Evolutionary conservation across 345 rosid species (phyloP), one percentile per base, ranked within the genome.

Genomic region (Bruguiera parviflora): DNA sequence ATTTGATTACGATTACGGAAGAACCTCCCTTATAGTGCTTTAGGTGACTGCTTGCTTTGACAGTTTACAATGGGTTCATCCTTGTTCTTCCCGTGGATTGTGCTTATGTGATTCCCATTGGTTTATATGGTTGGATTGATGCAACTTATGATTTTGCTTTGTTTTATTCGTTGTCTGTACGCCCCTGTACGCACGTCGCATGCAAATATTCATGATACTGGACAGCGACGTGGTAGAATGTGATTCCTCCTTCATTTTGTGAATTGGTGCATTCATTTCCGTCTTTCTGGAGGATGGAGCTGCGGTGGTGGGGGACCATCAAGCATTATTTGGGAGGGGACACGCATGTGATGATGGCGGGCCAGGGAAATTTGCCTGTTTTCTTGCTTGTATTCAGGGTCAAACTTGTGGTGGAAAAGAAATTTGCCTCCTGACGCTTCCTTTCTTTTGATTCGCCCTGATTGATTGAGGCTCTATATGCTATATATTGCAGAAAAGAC

Each of bases 171-270:
- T 69, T 75, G 82, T 79, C 89, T 68, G 52, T 9, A 66, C 69
- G 79, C 67, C 13, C 65, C 21, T 76, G 84, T 75, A 53, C 61
- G 64, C 64, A 74, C 72, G 56, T 75, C 61, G 75, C 85, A 73
- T 79, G 82, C 82, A 63, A 73, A 79, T 79, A 35, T 80, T 78
- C 49, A 62, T 76, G 19, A 64, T 39, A 19, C 2, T 20, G 67
- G 76, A 81, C 53, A 69, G 79, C 43, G 81, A 77, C 63, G 70
- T 52, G 53, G 61, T 77, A 8, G 43, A 2, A 58, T 35, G 35
- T 6, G 24, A 39, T 64, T 56, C 58, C 33, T 59, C 25, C n/a
- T 43, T 16, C 31, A 39, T 62, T 29, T 25, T 27, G 32, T 69
- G 63, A 33, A 58, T 33, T 47, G 49, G 58, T 32, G 71, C 72